These are phyloP conservation scores for Coemansia furcata DNA, from an alignment of 192 early-diverging fungal genomes.

Conservation along the genomic window DNA sequence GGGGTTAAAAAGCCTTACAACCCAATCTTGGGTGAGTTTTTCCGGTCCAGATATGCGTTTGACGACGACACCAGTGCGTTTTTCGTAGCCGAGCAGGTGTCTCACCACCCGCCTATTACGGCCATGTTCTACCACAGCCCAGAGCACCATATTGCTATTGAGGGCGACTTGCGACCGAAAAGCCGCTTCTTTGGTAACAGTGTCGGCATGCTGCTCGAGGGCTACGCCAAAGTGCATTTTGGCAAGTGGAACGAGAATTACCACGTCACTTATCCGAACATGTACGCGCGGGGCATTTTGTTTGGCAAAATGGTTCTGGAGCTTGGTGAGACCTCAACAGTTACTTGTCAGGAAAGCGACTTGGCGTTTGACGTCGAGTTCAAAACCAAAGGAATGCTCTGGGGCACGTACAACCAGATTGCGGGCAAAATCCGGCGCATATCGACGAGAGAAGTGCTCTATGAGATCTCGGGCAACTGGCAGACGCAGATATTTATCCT, in stretches of 20 bases:
- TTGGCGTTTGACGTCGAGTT: constrained; percentile 85
- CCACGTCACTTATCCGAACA: constrained; percentile 82
- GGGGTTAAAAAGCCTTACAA: constrained; percentile 96
- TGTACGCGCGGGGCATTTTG: constrained; percentile 89
- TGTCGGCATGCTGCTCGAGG: constrained; percentile 85
- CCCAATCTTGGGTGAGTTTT: constrained; percentile 89
- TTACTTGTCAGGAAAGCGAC: constrained; percentile 72
- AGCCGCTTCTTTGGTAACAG: constrained; percentile 88
- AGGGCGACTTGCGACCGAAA: constrained; percentile 81
- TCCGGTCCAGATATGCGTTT: constrained; percentile 80
- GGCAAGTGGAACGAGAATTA: constrained; percentile 63
- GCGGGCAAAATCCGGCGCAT: constrained; percentile 77
- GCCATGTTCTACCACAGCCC: constrained; percentile 82
- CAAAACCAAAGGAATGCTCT: constrained; percentile 73
- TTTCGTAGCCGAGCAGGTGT: constrained; percentile 89
- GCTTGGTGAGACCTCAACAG: constrained; percentile 77
- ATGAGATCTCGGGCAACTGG: constrained; percentile 91
- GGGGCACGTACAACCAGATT: constrained; percentile 76
- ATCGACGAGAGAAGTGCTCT: constrained; percentile 71
- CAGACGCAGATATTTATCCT: constrained; percentile 60
- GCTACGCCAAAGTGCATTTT: constrained; percentile 56
- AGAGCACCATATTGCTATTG: constrained; percentile 72
- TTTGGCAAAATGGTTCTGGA: constrained; percentile 95
- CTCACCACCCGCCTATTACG: constrained; percentile 92
- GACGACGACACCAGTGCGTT: constrained; percentile 66